Evolutionary conservation across 371 early-diverging fungal genomes (phyloP).

Genomic region (Mortierella sp.): DNA sequence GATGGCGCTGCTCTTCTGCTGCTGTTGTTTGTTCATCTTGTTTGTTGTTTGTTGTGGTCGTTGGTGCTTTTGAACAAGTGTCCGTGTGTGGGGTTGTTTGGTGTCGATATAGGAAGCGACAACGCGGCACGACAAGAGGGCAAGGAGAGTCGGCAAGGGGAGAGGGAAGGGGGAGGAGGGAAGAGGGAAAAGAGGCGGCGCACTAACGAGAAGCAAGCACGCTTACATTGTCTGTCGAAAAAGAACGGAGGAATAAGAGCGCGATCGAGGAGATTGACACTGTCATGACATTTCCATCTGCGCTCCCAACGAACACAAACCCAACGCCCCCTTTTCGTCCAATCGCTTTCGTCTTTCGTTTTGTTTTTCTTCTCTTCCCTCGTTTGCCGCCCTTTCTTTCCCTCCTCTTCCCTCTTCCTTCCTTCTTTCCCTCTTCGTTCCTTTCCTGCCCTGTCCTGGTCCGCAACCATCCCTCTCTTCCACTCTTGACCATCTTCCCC

Average conservation of each 20-base stretch:
- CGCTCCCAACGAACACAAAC: not conserved
- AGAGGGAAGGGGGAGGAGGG: no score
- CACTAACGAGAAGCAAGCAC: no score
- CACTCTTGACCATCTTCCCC: not conserved
- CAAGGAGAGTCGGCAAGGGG: no score
- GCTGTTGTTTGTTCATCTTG: not conserved
- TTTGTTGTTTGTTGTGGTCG: not conserved
- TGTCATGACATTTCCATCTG: no score
- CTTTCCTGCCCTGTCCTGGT: not conserved
- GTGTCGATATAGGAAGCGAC: no score
- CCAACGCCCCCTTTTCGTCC: not conserved
- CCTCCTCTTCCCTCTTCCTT: not conserved
- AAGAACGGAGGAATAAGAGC: no score
- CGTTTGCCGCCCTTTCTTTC: constrained; percentile 4
- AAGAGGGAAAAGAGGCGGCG: no score
- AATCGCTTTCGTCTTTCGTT: not conserved
- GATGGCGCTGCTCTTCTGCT: not conserved
- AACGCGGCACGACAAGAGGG: no score
- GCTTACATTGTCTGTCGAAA: no score
- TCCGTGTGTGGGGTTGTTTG: not conserved
- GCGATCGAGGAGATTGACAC: no score
- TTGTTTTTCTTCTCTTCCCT: constrained; percentile 10
- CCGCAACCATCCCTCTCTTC: not conserved
- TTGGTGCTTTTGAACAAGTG: not conserved
- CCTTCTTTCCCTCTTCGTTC: not conserved